These are phyloP conservation scores for Sporobolomyces roseus DNA, from an alignment of 768 basidiomycete genomes.

Conservation along the genomic window DNA sequence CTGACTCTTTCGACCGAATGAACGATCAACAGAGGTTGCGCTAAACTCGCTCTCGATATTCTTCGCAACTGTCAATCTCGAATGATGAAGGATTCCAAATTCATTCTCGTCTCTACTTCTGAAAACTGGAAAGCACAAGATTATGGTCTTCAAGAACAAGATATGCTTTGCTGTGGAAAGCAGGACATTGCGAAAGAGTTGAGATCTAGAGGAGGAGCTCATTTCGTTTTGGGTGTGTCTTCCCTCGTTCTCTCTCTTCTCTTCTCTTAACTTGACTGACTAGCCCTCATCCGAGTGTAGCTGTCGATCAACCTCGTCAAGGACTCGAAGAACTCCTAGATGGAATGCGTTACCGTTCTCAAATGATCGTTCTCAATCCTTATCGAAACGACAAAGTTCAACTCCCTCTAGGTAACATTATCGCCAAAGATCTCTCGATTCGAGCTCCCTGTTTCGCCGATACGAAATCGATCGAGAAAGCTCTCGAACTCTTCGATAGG, in stretches of 20 bases:
- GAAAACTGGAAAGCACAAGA: slow-evolving; percentile 9
- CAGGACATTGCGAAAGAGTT: slow-evolving; percentile 8
- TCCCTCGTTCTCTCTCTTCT: neutral
- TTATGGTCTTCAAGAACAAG: slow-evolving; percentile 2
- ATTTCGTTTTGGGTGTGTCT: slow-evolving; percentile 15
- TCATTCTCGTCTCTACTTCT: slow-evolving; percentile 25
- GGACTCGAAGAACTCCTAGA: slow-evolving; percentile 17
- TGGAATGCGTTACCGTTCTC: slow-evolving; percentile 10
- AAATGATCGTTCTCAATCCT: slow-evolving; percentile 11
- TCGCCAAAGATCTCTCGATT: slow-evolving; percentile 16
- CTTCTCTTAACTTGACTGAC: neutral
- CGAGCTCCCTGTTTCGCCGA: slow-evolving; percentile 2
- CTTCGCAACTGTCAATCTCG: neutral
- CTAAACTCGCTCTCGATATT: slow-evolving; percentile 16
- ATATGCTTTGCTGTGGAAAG: slow-evolving; percentile 6
- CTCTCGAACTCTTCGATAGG: slow-evolving; percentile 3
- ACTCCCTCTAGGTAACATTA: slow-evolving; percentile 17
- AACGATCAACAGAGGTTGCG: slow-evolving; percentile 15
- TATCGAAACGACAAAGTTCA: neutral
- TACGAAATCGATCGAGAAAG: slow-evolving; percentile 9
- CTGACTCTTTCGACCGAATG: too few species aligned
- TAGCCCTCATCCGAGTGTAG: neutral
- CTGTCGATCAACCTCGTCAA: slow-evolving; percentile 19
- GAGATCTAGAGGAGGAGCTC: slow-evolving; percentile 12
- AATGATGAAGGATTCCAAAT: neutral